These are phyloP conservation scores for Ambrosia artemisiifolia DNA, from an alignment of 129 eudicot genomes.

Conservation along the genomic window DNA sequence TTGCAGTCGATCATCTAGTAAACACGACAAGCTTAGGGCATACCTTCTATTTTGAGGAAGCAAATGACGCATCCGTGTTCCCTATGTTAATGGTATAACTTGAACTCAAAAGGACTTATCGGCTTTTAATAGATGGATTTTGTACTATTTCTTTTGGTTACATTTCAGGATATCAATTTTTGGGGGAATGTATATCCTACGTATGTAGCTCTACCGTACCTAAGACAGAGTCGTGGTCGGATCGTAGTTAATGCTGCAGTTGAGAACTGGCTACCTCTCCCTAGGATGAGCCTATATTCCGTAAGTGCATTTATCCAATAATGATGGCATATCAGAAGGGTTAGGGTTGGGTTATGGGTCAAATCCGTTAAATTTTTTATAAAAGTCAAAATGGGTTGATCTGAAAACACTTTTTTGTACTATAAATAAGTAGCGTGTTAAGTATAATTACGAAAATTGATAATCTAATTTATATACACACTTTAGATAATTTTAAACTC, in stretches of 20 bases:
- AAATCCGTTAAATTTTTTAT: background rate
- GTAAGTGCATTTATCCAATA: constrained; percentile 42
- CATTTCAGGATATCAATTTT: constrained; percentile 80
- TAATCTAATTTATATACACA: background rate
- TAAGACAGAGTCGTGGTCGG: constrained; percentile 57
- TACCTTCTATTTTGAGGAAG: constrained; percentile 96
- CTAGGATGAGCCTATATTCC: constrained; percentile 90
- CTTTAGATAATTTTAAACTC: background rate
- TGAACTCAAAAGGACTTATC: background rate
- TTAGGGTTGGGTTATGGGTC: background rate
- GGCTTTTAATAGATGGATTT: background rate
- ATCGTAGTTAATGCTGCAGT: constrained; percentile 86
- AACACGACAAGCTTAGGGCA: constrained; percentile 93
- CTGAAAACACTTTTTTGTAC: background rate
- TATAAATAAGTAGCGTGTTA: background rate
- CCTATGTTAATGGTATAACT: constrained; percentile 79
- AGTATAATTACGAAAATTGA: background rate
- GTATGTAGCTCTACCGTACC: constrained; percentile 82
- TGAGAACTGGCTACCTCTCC: constrained; percentile 97
- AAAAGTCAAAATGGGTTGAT: background rate
- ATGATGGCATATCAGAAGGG: background rate
- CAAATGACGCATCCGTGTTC: constrained; percentile 67
- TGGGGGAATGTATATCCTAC: constrained; percentile 99
- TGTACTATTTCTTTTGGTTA: background rate
- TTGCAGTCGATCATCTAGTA: constrained; percentile 91